phyloP scores from a whole-genome alignment of 2,329 filamentous ascomycete species.

The Chalaropsis thielavioides region DNA sequence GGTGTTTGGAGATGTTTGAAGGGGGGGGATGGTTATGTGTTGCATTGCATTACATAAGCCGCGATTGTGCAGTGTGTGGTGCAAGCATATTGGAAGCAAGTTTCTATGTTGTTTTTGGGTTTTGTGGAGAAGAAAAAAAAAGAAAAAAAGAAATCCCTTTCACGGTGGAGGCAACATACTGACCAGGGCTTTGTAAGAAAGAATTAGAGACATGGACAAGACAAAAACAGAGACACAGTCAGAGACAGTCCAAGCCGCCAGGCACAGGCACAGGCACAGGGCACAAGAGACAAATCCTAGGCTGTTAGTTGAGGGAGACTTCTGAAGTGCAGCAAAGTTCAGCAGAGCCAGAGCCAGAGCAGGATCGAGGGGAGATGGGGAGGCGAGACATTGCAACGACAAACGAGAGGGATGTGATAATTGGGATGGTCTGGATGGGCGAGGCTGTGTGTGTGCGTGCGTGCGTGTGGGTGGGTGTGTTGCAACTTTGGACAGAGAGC shows the following conservation, averaged over 20 bases:
- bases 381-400: not conserved
- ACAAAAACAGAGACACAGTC: not conserved
- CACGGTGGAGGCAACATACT: not conserved
- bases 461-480: too few relatives aligned
- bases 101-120: too few relatives aligned
- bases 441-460: not conserved
- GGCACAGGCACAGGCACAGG: not conserved
- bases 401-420: not conserved
- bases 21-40: not conserved
- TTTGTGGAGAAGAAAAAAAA: not conserved
- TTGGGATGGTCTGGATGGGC: not conserved
- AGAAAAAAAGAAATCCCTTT: not conserved
- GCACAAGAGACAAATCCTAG: not conserved
- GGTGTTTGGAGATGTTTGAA: not conserved
- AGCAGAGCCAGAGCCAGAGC: too few relatives aligned
- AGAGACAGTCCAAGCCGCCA: not conserved
- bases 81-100: not conserved
- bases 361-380: too few relatives aligned
- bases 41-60: not conserved
- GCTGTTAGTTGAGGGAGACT: too few relatives aligned
- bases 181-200: too few relatives aligned
- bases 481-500: too few relatives aligned
- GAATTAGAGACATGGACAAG: not conserved
- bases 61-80: not conserved
- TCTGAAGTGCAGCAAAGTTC: too few relatives aligned